Evolutionary conservation across 2,329 filamentous ascomycete genomes (phyloP), one percentile per base, ranked within the genome.

Genomic region (Lachnellula arida): DNA sequence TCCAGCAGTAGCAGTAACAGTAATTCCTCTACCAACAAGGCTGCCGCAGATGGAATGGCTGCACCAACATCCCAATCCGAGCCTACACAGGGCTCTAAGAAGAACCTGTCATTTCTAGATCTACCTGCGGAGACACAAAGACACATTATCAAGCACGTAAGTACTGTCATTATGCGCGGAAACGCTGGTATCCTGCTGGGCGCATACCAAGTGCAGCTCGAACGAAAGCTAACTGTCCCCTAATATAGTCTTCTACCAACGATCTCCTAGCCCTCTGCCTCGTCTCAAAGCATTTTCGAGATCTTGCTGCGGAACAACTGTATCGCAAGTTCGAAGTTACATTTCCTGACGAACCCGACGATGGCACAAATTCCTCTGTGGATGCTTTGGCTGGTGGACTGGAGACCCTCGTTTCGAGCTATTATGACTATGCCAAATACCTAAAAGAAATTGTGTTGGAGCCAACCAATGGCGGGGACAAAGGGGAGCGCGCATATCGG

Each of bases 401-500:
- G 48, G 78, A 85, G 54, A 85, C 83, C 4, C 79, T 87, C 53
- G 80, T 78, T 32, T 81, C 81, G 0, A 86, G 82, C 73, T 77
- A 84, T 32, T 85, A 85, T 70, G 75, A 86, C 68, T 86, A 86
- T 70, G 81, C 80, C 25, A 72, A 77, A 59, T 78, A 84, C 64
- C 71, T 86, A 32, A 76, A 75, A 58, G 76, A 81, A 54, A 71
- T 87, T 39, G 76, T 73, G 34, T 74, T 87, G 57, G 81, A 85
- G 59, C 81, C 81, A 1, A 69, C 80, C 25, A 78, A 74, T 58
- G 72, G 75, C 9, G 81, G 80, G 8, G 67, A 72, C 51, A 80
- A 79, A 66, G 79, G 76, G n/a, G 79, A 84, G 61, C 66, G 71
- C 17, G 74, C 78, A 22, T 82, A 82, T 63, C 76, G 78, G 53